Base-by-base conservation (phyloP, 2,329 filamentous ascomycete genomes). In the Ophiostoma piceae region DNA sequence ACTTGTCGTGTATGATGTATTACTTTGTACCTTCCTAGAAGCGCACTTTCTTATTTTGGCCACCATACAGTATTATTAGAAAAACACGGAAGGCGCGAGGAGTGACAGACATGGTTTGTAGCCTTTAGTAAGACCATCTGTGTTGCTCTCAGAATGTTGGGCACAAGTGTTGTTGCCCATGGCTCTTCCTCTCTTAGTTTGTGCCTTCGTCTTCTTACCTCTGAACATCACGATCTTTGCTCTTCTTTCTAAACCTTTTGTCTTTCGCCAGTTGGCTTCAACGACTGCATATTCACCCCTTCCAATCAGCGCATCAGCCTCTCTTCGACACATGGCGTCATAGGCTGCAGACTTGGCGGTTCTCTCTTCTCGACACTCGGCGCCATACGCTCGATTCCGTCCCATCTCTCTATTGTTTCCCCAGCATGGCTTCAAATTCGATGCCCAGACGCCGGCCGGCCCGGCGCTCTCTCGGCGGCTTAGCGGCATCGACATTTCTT, bases 401-500 rank as follows among this genome's bases (percentile, higher is more conserved):
- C 66, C 43, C 14, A 43, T 60, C 19, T 41, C n/a, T 67, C 64
- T 19, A 5, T 22, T 1, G 12, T 60, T 29, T 29, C 26, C 26
- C 1, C 26, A 64, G n/a, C 32, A 64, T 64, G 29, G 14, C 7
- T 19, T 16, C 11, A 43, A 39, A 26, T 16, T 2, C 16, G 26
- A 41, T 41, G 9, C 1, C 35, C 39, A 47, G 67, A 19, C 51
- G 65, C 41, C 32, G 69, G 60, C 47, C 67, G 69, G 62, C 29
- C 29, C 35, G 32, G 35, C n/a, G 51, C 26, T 71, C 64, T 12
- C 70, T 67, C 57, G 43, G 57, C 26, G 62, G 29, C 64, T 26
- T 57, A 57, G 65, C 65, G 2, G 19, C 66, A 41, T 68, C 62
- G 4, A 4, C 57, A 1, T 29, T 70, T 22, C 51, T 71, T 29